Percentiles rank a stretch among this genome's conserved stretches.
Conservation (phyloP, 176 grass and related monocot species). For the Oryza australiensis region DNA sequence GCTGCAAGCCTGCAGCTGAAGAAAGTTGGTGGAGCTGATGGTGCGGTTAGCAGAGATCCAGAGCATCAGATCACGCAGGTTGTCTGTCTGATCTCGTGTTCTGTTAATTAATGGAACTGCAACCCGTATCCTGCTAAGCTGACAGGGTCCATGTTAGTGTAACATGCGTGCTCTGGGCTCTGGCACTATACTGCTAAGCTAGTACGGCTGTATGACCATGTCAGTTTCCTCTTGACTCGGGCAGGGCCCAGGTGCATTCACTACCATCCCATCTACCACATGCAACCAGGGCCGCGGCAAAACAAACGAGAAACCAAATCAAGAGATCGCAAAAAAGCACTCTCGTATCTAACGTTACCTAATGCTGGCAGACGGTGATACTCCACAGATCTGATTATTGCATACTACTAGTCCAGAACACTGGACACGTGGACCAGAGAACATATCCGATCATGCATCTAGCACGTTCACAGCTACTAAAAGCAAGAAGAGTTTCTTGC, state of each 20-base stretch:
- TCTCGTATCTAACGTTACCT: not conserved
- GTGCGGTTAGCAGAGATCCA: not conserved
- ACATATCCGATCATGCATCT: not conserved
- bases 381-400: not conserved
- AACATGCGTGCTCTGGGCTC: not conserved
- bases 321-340: not conserved
- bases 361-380: not conserved
- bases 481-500: not conserved
- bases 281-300: not conserved
- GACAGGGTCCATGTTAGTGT: conserved; percentile 25
- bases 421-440: not conserved
- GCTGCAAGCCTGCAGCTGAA: not conserved
- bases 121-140: conserved; percentile 8
- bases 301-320: not conserved
- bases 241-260: not conserved
- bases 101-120: not conserved
- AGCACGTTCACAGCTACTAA: not conserved
- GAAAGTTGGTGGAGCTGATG: not conserved
- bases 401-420: not conserved
- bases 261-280: not conserved
- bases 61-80: not conserved
- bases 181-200: too few relatives aligned
- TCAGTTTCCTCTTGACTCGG: not conserved
- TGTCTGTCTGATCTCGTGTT: not conserved
- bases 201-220: not conserved